phyloP scores from a whole-genome alignment of 1,284 basidiomycete species.

The Pseudozyma hubeiensis region DNA sequence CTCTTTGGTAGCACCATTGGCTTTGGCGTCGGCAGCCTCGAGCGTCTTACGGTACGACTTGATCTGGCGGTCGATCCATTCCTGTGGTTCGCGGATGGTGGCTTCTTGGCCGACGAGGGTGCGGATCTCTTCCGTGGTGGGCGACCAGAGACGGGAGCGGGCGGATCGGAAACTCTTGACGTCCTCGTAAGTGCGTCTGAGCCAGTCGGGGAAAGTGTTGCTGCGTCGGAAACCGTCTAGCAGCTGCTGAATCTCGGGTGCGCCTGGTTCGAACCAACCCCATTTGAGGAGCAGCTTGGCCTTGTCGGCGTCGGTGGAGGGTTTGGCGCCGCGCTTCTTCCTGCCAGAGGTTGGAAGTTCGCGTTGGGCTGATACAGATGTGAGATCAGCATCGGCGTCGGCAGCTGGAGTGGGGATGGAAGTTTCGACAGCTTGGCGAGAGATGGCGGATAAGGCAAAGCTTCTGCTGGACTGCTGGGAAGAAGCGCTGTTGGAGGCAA shows the following conservation, averaged over 20 bases:
- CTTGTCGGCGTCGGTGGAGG: constrained; percentile 25
- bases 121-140: constrained; percentile 19
- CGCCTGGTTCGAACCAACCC: constrained; percentile 29
- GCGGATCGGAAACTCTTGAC: constrained; percentile 47
- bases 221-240: not conserved
- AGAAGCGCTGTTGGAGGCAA: constrained; percentile 5
- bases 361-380: not conserved
- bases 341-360: constrained; percentile 14
- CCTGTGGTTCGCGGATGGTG: constrained; percentile 19
- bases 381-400: not conserved
- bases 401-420: not conserved
- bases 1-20: constrained; percentile 1
- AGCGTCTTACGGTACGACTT: constrained; percentile 18
- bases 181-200: constrained; percentile 21
- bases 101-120: constrained; percentile 4
- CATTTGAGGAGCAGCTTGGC: constrained; percentile 37
- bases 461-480: constrained; percentile 14
- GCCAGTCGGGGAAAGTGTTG: constrained; percentile 16
- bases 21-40: constrained; percentile 2
- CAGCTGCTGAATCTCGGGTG: not conserved
- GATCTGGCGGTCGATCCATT: constrained; percentile 23
- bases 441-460: constrained; percentile 10
- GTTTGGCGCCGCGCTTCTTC: constrained; percentile 14
- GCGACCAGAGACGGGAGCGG: constrained; percentile 48
- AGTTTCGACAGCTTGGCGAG: constrained; percentile 9